Conservation (phyloP, 2,329 filamentous ascomycete species). For the Rugonectria rugulosa region DNA sequence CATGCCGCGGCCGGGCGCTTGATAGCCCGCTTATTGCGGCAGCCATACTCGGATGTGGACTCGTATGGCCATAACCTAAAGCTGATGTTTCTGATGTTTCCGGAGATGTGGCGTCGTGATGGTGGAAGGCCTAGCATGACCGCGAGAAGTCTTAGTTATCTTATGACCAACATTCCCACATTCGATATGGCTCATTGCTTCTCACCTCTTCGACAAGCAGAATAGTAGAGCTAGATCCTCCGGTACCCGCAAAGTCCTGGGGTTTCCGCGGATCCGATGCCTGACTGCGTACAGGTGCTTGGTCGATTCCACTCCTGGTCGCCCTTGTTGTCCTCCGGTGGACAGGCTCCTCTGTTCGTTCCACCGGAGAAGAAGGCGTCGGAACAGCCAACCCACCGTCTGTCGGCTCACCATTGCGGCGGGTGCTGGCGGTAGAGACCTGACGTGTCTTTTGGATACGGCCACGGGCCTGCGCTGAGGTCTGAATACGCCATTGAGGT, state of each 20-base stretch:
- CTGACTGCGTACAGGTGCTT: background rate
- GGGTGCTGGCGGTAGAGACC: too few species aligned
- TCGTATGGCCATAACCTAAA: background rate
- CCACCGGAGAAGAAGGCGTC: too few species aligned
- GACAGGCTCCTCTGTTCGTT: too few species aligned
- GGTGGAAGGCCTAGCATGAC: slow-evolving; percentile 28
- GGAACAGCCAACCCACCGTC: too few species aligned
- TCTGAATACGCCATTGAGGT: slow-evolving; percentile 6
- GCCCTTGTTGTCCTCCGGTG: too few species aligned
- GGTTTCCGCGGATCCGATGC: background rate
- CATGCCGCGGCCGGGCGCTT: too few species aligned
- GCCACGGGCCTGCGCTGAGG: background rate
- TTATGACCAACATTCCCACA: background rate
- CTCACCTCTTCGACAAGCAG: slow-evolving; percentile 7
- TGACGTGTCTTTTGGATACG: too few species aligned
- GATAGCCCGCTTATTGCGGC: background rate
- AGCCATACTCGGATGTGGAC: slow-evolving; percentile 3
- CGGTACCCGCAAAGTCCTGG: background rate
- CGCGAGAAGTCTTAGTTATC: background rate
- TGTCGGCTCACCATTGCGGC: too few species aligned
- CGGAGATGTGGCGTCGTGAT: slow-evolving; percentile 21
- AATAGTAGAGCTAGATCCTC: slow-evolving; percentile 10
- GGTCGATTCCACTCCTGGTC: background rate
- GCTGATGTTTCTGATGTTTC: slow-evolving; percentile 27
- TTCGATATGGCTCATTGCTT: background rate